Percentiles rank a stretch among this genome's conserved stretches.
Conservation (phyloP, 2,329 filamentous ascomycete genomes). For the Pseudopithomyces maydicus region DNA sequence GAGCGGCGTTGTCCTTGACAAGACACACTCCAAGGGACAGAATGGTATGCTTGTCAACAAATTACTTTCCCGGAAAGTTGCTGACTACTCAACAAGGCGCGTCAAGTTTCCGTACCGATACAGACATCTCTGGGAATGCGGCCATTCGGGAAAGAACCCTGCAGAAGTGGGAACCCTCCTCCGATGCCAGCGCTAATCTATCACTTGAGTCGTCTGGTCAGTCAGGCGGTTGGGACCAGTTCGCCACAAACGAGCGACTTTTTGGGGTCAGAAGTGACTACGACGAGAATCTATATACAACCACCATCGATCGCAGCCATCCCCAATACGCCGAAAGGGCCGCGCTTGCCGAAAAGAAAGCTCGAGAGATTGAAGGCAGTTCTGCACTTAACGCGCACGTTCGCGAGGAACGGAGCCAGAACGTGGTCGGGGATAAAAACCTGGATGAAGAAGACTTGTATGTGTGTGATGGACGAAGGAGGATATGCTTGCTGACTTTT, state of each 20-base stretch:
- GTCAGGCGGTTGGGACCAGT: slow-evolving; percentile 80
- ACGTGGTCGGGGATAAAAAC: slow-evolving; percentile 67
- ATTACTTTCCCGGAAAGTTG: slow-evolving; percentile 4
- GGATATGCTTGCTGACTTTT: slow-evolving; percentile 17
- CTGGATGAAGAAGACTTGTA: slow-evolving; percentile 92
- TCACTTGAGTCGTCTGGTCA: slow-evolving; percentile 66
- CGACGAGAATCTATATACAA: slow-evolving; percentile 94
- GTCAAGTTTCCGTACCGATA: slow-evolving; percentile 80
- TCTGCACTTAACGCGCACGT: slow-evolving; percentile 78
- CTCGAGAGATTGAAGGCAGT: slow-evolving; percentile 85
- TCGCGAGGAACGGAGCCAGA: slow-evolving; percentile 83
- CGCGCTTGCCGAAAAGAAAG: slow-evolving; percentile 77
- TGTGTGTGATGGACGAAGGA: slow-evolving; percentile 28
- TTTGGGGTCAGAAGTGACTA: slow-evolving; percentile 92
- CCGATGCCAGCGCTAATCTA: slow-evolving; percentile 66
- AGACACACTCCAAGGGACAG: slow-evolving; percentile 56
- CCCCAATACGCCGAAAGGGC: slow-evolving; percentile 80
- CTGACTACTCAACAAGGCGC: slow-evolving; percentile 9
- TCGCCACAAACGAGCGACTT: slow-evolving; percentile 82
- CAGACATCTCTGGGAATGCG: slow-evolving; percentile 80
- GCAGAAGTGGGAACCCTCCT: slow-evolving; percentile 78
- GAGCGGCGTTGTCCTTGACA: slow-evolving; percentile 58
- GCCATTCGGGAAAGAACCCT: slow-evolving; percentile 73
- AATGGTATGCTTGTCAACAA: slow-evolving; percentile 58
- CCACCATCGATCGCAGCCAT: slow-evolving; percentile 80